Evolutionary conservation across 768 basidiomycete genomes (phyloP), one percentile per base, ranked within the genome.

Genomic region (Piloderma croceum): DNA sequence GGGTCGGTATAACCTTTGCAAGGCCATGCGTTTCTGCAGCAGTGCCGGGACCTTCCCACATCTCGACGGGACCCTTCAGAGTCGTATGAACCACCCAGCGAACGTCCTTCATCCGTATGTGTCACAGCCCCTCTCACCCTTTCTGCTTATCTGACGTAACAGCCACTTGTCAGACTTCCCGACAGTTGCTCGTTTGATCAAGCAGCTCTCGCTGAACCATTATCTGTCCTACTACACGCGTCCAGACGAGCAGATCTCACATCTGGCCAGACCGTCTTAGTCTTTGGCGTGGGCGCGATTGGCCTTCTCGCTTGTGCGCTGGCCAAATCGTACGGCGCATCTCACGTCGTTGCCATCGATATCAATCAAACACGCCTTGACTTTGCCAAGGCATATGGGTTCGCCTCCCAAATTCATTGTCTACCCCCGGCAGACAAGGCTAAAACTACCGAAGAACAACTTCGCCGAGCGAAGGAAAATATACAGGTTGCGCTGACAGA

Each of bases 1-100:
- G 45, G 87, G 86, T 11, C 77, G 90, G 17, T 98, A 97, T 69
- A 97, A 98, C 67, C 77, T 98, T 43, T 98, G 93, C 74, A 81
- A 81, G 46, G 68, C 71, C 49, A 79, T 98, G 80, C 78, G 87
- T 49, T 98, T 97, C 68, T 86, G 85, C 49, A 82, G 79, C 46
- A 85, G 81, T 44, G 93, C 93, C 32, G 85, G 92, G 57, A 87
- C 87, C 19, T 91, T 83, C 61, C 93, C 93, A 38, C 93, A 98
- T 57, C 71, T 83, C 21, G 93, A 98, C 52, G 93, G 93, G 6
- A 94, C 91, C 9, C 76, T 98, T 23, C 88, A 91, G 60, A 75
- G 78, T 36, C 69, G 73, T 48, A 87, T 97, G 75, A 90, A 89
- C 62, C 92, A 94, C 61, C 93, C 91, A 13, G 83, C 79, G 0